phyloP scores from a whole-genome alignment of 257 asterid genomes.

The Penstemon davidsonii region DNA sequence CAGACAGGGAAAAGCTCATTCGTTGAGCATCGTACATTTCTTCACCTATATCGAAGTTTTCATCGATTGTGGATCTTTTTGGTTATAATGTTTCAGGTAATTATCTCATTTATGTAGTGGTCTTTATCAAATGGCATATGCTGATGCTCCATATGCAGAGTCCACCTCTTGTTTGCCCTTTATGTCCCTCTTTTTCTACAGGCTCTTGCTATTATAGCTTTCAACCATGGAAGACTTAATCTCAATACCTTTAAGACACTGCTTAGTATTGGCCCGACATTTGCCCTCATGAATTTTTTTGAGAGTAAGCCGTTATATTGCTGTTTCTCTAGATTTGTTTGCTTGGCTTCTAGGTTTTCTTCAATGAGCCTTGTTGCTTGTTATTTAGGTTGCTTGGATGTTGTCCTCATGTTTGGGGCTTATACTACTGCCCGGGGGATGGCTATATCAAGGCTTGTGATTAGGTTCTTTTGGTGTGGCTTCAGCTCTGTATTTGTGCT shows the following conservation, averaged over 20 bases:
- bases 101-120: constrained; percentile 1
- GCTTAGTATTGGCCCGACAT: constrained; percentile 89
- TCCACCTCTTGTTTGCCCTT: constrained; percentile 25
- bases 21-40: constrained; percentile 96
- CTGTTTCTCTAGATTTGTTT: constrained; percentile 7
- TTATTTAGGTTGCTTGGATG: constrained; percentile 75
- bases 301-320: constrained; percentile 65
- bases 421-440: constrained; percentile 89
- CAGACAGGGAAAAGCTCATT: constrained; percentile 93
- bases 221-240: constrained; percentile 65
- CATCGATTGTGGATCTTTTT: constrained; percentile 98
- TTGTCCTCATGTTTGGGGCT: constrained; percentile 91
- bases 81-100: constrained; percentile 91
- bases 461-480: constrained; percentile 89
- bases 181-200: constrained; percentile 33
- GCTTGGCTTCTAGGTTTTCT: constrained; percentile 27
- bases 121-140: constrained; percentile 11
- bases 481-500: constrained; percentile 67
- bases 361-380: constrained; percentile 28
- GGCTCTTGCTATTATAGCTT: constrained; percentile 88
- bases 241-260: constrained; percentile 63
- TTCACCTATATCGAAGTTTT: constrained; percentile 92
- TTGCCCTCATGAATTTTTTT: constrained; percentile 80
- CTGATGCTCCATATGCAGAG: constrained; percentile 10
- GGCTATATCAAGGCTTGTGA: constrained; percentile 95